Evolutionary conservation across 75 land plant genomes (phyloP), one percentile per base, ranked within the genome.

Genomic region (Picea glauca): DNA sequence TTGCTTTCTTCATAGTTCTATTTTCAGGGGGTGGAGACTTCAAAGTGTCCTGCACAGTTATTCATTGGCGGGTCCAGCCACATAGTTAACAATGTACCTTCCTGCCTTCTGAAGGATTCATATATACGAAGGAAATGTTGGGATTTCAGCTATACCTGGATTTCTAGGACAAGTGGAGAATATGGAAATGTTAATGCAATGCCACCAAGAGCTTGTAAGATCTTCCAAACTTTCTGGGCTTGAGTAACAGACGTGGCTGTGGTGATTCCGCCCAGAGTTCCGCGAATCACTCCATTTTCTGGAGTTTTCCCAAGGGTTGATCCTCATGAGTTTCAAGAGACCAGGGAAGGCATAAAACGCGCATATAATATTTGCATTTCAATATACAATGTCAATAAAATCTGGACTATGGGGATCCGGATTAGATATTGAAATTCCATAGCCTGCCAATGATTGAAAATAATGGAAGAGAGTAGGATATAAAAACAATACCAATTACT

Each of bases 181-280:
- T 77, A 84, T 17, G 83, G 78, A 35, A 81, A 84, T 66, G 85
- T 72, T 60, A 84, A 84, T 38, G 83, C 83, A 15, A 84, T 84
- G 67, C 77, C 74, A 32, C 85, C 85, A 43, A 84, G 76, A 30
- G 83, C 85, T 35, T 76, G 66, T 59, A 68, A 76, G 32, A 84
- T 58, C 38, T 20, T 30, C 83, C 79, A 81, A 32, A 77, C 31
- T 57, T 84, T 84, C 21, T 66, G 20, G 26, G 84, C 14, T 43
- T 76, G 5, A 3, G 78, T 33, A 5, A 23, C 1, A 17, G 43
- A 35, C 14, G 50, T 15, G 20, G n/a, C 38, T 18, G 43, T 65
- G 67, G 17, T 64, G 32, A 64, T 64, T 64, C 67, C 67, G 14
- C 67, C 33, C 30, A 64, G 13, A 13, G 33, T 31, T 31, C 67